These are phyloP conservation scores for Podila minutissima DNA, from an alignment of 192 early-diverging fungal species.

Conservation along the genomic window DNA sequence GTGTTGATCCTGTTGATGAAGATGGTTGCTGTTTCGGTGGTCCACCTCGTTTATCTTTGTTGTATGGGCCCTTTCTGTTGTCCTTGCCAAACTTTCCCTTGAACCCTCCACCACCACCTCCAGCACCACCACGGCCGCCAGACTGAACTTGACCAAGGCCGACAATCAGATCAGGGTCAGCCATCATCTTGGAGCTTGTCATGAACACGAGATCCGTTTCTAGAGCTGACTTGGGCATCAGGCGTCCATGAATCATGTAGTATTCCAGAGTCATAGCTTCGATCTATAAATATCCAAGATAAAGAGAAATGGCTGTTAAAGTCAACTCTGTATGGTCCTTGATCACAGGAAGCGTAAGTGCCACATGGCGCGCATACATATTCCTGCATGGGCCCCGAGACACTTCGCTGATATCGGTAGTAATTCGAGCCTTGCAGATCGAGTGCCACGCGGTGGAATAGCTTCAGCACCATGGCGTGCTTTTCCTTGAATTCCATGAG, in stretches of 20 bases:
- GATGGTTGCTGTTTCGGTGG: background rate
- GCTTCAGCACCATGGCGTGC: slow-evolving; percentile 35
- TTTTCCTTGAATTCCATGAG: slow-evolving; percentile 39
- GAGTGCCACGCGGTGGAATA: slow-evolving; percentile 33
- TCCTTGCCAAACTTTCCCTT: slow-evolving; percentile 17
- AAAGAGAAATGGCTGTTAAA: background rate
- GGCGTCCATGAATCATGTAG: slow-evolving; percentile 33
- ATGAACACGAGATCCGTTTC: slow-evolving; percentile 34
- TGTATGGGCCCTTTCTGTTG: slow-evolving; percentile 18
- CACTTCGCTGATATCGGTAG: slow-evolving; percentile 39
- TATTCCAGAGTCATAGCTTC: slow-evolving; percentile 49
- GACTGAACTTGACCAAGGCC: slow-evolving; percentile 18
- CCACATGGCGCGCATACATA: slow-evolving; percentile 25
- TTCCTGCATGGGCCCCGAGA: slow-evolving; percentile 48
- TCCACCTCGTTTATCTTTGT: slow-evolving; percentile 12
- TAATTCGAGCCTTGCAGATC: slow-evolving; percentile 46
- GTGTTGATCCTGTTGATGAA: background rate
- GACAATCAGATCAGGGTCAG: slow-evolving; percentile 38
- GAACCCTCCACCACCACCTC: background rate
- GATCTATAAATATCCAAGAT: slow-evolving; percentile 9
- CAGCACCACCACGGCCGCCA: slow-evolving; percentile 3
- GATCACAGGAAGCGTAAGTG: background rate
- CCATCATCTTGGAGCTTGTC: slow-evolving; percentile 15
- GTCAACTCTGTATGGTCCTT: background rate
- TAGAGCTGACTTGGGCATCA: slow-evolving; percentile 40